Conservation (phyloP, 306 rosid species). For the Dryas alaskensis region DNA sequence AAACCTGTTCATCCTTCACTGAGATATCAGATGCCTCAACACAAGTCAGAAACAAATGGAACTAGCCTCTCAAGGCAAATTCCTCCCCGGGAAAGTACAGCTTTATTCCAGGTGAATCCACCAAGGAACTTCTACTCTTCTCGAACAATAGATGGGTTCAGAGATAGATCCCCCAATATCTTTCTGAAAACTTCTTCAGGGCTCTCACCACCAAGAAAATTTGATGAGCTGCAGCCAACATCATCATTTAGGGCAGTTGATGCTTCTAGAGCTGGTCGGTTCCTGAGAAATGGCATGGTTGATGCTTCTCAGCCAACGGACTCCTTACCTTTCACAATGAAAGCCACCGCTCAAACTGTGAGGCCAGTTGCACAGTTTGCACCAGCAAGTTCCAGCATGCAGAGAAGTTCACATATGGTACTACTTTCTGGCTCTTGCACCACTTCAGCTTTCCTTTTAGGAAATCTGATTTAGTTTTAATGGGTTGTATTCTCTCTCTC, state of each 20-base stretch:
- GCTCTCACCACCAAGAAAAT: slow-evolving; percentile 37
- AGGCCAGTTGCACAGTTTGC: slow-evolving; percentile 30
- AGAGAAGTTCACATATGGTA: slow-evolving; percentile 37
- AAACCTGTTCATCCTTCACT: slow-evolving; percentile 29
- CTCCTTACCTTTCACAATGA: slow-evolving; percentile 21
- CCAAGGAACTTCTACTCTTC: slow-evolving; percentile 29
- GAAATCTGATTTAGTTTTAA: background rate
- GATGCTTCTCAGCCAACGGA: slow-evolving; percentile 32
- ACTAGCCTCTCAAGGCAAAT: slow-evolving; percentile 18
- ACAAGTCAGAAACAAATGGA: slow-evolving; percentile 30
- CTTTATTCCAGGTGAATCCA: slow-evolving; percentile 32
- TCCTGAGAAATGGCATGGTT: slow-evolving; percentile 30
- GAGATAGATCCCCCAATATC: slow-evolving; percentile 41
- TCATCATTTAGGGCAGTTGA: slow-evolving; percentile 31
- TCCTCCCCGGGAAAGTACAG: slow-evolving; percentile 34
- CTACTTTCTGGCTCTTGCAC: slow-evolving; percentile 14
- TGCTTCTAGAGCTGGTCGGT: slow-evolving; percentile 33
- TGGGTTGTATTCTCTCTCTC: background rate
- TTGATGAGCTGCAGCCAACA: slow-evolving; percentile 26
- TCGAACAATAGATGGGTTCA: slow-evolving; percentile 26
- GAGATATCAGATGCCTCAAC: slow-evolving; percentile 27
- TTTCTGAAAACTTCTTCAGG: slow-evolving; percentile 25
- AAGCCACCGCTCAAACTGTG: slow-evolving; percentile 33
- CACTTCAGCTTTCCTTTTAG: background rate
- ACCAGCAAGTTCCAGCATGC: slow-evolving; percentile 30